phyloP scores from a whole-genome alignment of 2,329 filamentous ascomycete species.

The Aspergillus ruber region DNA sequence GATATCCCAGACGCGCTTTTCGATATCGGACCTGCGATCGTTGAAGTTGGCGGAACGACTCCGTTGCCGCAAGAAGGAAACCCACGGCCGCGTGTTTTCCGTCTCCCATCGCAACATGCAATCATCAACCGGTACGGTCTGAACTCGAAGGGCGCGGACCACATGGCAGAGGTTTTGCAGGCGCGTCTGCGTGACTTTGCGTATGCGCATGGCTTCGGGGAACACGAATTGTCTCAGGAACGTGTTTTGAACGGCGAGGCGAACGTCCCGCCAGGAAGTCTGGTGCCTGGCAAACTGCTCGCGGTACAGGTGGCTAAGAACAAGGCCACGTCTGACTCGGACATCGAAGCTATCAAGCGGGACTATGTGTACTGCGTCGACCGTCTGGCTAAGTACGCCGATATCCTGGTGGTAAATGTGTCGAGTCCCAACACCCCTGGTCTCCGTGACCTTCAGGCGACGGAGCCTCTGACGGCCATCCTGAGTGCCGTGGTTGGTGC shows the following conservation, averaged over 20 bases:
- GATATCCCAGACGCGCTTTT: conserved; percentile 82
- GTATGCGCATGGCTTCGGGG: conserved; percentile 59
- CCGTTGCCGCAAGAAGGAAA: conserved; percentile 85
- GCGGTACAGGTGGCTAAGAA: conserved; percentile 96
- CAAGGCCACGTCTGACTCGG: conserved; percentile 77
- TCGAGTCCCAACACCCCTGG: conserved; percentile 95
- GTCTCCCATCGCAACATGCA: conserved; percentile 73
- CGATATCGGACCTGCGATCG: conserved; percentile 73
- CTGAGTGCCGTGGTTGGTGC: conserved; percentile 76
- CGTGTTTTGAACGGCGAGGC: conserved; percentile 71
- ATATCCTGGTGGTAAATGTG: conserved; percentile 96
- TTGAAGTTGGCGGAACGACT: conserved; percentile 89
- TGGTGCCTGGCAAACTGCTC: conserved; percentile 68
- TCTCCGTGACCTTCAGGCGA: conserved; percentile 76
- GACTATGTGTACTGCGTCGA: conserved; percentile 87
- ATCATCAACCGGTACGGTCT: conserved; percentile 95
- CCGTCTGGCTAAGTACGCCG: conserved; percentile 76
- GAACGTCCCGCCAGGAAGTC: conserved; percentile 72
- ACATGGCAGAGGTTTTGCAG: conserved; percentile 71
- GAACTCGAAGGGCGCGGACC: conserved; percentile 84
- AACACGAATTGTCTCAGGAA: conserved; percentile 57
- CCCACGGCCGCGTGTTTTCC: conserved; percentile 78
- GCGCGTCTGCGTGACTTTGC: conserved; percentile 74
- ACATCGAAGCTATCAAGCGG: conserved; percentile 71
- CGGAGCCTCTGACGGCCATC: conserved; percentile 73